These are phyloP conservation scores for Talaromyces sp. DNA, from an alignment of 2,329 filamentous ascomycete genomes.

Conservation along the genomic window DNA sequence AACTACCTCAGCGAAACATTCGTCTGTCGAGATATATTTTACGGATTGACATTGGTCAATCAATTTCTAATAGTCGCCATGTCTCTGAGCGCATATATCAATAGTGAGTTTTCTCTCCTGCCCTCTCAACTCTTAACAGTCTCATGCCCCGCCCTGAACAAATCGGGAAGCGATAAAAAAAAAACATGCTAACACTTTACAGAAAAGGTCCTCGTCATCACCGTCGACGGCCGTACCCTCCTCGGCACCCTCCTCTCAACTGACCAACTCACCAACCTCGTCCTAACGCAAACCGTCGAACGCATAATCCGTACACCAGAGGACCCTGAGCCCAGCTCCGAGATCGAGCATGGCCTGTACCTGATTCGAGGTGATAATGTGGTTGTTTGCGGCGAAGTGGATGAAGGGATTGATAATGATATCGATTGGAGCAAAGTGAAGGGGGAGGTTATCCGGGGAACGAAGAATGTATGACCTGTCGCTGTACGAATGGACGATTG, in stretches of 20 bases:
- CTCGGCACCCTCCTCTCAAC: slow-evolving; percentile 78
- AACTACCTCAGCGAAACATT: neutral
- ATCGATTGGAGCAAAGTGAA: slow-evolving; percentile 93
- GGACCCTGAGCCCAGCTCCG: slow-evolving; percentile 73
- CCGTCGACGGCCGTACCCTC: slow-evolving; percentile 83
- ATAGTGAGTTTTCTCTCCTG: slow-evolving; percentile 41
- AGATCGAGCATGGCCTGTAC: slow-evolving; percentile 82
- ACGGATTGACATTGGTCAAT: neutral
- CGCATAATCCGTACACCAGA: slow-evolving; percentile 84
- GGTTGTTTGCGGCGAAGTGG: slow-evolving; percentile 80
- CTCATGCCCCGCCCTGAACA: neutral
- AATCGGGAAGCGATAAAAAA: neutral
- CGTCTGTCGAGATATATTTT: neutral
- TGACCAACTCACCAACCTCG: slow-evolving; percentile 90
- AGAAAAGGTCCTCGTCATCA: slow-evolving; percentile 88
- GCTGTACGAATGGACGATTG: neutral
- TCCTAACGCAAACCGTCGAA: slow-evolving; percentile 78
- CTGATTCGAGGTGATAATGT: slow-evolving; percentile 94
- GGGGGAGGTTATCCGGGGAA: slow-evolving; percentile 75
- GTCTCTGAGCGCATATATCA: slow-evolving; percentile 54
- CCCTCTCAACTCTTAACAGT: neutral
- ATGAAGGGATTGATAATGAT: slow-evolving; percentile 80
- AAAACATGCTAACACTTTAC: slow-evolving; percentile 35
- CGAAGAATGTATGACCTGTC: slow-evolving; percentile 64
- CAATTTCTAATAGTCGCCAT: slow-evolving; percentile 31